Evolutionary conservation across 495 filamentous ascomycete genomes (phyloP).

Genomic region (Penicillium paradoxum): DNA sequence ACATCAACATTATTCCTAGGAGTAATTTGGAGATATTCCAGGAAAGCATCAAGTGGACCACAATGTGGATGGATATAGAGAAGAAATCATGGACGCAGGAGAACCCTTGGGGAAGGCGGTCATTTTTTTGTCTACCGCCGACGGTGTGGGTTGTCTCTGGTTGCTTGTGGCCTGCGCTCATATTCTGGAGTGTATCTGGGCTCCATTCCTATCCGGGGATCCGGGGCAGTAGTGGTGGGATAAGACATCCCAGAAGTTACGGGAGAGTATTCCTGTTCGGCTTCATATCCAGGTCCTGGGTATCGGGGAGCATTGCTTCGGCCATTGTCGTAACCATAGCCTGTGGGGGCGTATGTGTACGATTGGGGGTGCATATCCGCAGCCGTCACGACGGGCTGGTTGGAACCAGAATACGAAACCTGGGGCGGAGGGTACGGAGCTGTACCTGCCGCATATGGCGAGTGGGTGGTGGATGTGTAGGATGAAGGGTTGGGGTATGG

Average conservation of each 20-base stretch:
- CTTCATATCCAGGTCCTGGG: conserved; percentile 43
- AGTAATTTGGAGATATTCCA: conserved; percentile 15
- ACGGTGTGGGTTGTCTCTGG: conserved; percentile 40
- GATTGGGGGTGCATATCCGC: conserved; percentile 36
- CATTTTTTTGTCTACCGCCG: conserved; percentile 30
- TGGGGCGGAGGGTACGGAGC: conserved; percentile 35
- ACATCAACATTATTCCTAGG: conserved; percentile 25
- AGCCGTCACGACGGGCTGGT: conserved; percentile 34
- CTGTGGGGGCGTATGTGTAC: conserved; percentile 40
- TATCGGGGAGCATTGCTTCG: conserved; percentile 46
- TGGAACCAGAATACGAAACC: conserved; percentile 34
- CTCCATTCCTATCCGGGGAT: conserved; percentile 47
- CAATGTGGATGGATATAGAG: conserved; percentile 11
- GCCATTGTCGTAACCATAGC: conserved; percentile 37
- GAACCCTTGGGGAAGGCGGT: conserved; percentile 6
- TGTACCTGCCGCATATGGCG: conserved; percentile 34
- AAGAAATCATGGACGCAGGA: conserved; percentile 12
- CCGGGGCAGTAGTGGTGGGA: conserved; percentile 42
- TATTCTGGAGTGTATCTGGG: conserved; percentile 46
- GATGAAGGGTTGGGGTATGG: conserved; percentile 30
- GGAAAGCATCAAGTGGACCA: conserved; percentile 18
- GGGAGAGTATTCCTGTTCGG: conserved; percentile 42
- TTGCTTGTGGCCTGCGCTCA: conserved; percentile 42
- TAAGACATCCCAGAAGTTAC: conserved; percentile 42
- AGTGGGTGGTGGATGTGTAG: conserved; percentile 34